Evolutionary conservation across 371 early-diverging fungal species (phyloP).

Genomic region (Conidiobolus incongruus): DNA sequence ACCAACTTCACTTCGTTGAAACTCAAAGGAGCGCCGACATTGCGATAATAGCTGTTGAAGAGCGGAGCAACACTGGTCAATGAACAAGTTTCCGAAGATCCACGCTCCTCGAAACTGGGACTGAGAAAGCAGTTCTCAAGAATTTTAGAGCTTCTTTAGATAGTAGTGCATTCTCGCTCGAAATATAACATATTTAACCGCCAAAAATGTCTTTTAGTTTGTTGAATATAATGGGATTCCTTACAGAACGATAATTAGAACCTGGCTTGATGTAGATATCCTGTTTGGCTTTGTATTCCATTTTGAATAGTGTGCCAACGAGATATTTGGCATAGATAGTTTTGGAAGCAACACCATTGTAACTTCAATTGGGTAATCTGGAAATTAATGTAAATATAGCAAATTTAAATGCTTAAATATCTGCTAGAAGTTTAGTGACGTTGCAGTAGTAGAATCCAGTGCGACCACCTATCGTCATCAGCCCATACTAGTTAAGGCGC

Average conservation of each 20-base stretch:
- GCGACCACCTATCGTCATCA: conserved; percentile 27
- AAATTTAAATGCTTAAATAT: conserved; percentile 51
- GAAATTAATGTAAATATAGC: conserved; percentile 74
- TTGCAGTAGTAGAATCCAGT: conserved; percentile 76
- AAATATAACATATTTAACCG: conserved; percentile 56
- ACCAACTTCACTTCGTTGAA: conserved; percentile 57
- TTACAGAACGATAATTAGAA: conserved; percentile 39
- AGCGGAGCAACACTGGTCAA: conserved; percentile 18
- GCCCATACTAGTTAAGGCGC: conserved; percentile 17
- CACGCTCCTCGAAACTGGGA: conserved; percentile 57
- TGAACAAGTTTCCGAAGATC: conserved; percentile 67
- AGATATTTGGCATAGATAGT: conserved; percentile 37
- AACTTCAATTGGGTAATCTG: conserved; percentile 72
- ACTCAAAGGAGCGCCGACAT: conserved; percentile 33
- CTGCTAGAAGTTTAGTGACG: conserved; percentile 47
- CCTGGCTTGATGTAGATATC: conserved; percentile 28
- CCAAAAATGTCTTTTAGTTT: conserved; percentile 73
- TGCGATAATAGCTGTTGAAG: conserved; percentile 27
- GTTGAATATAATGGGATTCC: conserved; percentile 89
- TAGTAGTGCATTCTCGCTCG: conserved; percentile 85
- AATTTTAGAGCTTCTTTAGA: conserved; percentile 64
- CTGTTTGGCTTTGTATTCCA: conserved; percentile 31
- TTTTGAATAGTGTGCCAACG: conserved; percentile 29
- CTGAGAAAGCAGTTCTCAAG: conserved; percentile 55
- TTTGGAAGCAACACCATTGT: conserved; percentile 44